Conservation (phyloP, 495 filamentous ascomycete genomes). For the Neurospora sp. region DNA sequence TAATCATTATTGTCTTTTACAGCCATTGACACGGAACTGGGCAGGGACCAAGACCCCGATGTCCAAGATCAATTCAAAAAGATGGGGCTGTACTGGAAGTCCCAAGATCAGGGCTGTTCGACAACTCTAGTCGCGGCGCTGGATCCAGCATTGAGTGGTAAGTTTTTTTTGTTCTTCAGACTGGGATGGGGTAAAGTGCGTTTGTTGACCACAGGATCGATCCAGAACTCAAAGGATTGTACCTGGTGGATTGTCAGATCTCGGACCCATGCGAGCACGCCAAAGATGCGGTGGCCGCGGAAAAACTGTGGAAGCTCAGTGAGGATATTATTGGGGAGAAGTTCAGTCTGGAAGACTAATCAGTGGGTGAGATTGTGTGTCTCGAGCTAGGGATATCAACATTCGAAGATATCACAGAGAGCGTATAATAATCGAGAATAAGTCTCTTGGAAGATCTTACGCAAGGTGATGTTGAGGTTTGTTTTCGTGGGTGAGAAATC, state of each 20-base stretch:
- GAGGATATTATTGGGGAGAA: slow-evolving; percentile 37
- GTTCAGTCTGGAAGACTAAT: slow-evolving; percentile 16
- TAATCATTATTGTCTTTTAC: neutral
- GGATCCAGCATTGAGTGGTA: slow-evolving; percentile 40
- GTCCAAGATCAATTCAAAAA: slow-evolving; percentile 28
- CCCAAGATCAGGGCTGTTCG: slow-evolving; percentile 41
- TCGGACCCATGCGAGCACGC: slow-evolving; percentile 10
- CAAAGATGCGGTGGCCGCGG: slow-evolving; percentile 31
- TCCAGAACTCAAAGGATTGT: slow-evolving; percentile 29
- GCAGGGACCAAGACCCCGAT: slow-evolving; percentile 30
- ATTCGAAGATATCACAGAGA: too few relatives aligned
- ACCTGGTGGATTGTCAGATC: slow-evolving; percentile 33
- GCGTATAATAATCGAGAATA: too few relatives aligned
- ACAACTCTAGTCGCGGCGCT: slow-evolving; percentile 49
- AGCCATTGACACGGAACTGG: slow-evolving; percentile 30
- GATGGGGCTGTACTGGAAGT: slow-evolving; percentile 38
- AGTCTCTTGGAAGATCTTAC: too few relatives aligned
- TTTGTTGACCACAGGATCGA: slow-evolving; percentile 1
- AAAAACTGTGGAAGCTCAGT: slow-evolving; percentile 40
- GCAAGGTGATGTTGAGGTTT: too few relatives aligned
- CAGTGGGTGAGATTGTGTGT: neutral
- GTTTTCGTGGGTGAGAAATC: too few relatives aligned
- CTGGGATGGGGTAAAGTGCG: neutral
- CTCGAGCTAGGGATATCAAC: neutral
- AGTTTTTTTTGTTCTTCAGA: neutral